Conservation (phyloP, 139 green algal species). For the Nannochloris sp. region DNA sequence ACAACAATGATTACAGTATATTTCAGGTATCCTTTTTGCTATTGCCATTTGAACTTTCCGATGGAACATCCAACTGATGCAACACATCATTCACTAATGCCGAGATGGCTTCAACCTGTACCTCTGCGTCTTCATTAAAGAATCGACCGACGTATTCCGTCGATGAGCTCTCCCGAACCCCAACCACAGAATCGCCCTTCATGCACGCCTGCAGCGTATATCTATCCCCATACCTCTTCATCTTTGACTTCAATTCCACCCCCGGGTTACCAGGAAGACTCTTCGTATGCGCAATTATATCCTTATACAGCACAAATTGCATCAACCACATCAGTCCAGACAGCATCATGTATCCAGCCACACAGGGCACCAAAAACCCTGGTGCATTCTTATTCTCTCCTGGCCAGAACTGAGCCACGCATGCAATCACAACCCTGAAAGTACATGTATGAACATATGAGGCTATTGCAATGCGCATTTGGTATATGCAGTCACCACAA, state of each 20-base stretch:
- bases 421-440: slow-evolving; percentile 44
- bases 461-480: rapidly evolving
- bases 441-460: too few species aligned
- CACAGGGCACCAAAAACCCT: slow-evolving; percentile 45
- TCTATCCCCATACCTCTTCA: slow-evolving; percentile 18
- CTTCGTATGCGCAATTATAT: slow-evolving; percentile 49
- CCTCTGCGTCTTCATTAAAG: slow-evolving; percentile 38
- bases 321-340: slow-evolving; percentile 47
- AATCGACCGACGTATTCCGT: slow-evolving; percentile 26
- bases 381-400: slow-evolving; percentile 56
- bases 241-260: slow-evolving; percentile 1
- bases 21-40: neutral
- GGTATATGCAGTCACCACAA: too few species aligned
- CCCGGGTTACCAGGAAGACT: slow-evolving; percentile 5
- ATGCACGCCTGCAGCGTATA: slow-evolving; percentile 37
- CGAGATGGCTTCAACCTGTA: neutral
- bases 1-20: neutral
- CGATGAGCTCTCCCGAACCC: slow-evolving; percentile 9
- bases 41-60: slow-evolving; percentile 1
- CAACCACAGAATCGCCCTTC: slow-evolving; percentile 15
- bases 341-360: slow-evolving; percentile 48
- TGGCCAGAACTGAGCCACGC: slow-evolving; percentile 66
- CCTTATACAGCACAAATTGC: slow-evolving; percentile 37
- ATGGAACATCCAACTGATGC: neutral
- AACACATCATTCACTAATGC: neutral